Percentiles rank a stretch among this genome's conserved stretches.
phyloP scores from a whole-genome alignment of 2,329 filamentous ascomycete species.

The Huntiella omanensis region DNA sequence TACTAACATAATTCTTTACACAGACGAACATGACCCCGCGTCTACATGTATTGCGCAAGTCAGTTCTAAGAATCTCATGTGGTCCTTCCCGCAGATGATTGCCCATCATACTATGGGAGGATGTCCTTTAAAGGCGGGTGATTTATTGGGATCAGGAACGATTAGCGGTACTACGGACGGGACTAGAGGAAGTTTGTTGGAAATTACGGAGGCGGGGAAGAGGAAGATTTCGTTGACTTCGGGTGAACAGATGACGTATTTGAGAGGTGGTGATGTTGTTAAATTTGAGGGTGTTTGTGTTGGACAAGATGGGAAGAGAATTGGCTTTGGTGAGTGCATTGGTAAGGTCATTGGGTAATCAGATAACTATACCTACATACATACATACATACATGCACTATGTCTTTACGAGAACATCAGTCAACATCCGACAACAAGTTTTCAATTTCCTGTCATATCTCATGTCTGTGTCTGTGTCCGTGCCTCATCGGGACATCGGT shows the following conservation, averaged over 20 bases:
- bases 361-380: too few relatives aligned
- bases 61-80: conserved; percentile 31
- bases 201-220: conserved; percentile 27
- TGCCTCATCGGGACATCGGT: too few relatives aligned
- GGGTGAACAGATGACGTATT: conserved; percentile 23
- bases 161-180: conserved; percentile 22
- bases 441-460: too few relatives aligned
- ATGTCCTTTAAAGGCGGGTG: conserved; percentile 49
- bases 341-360: conserved; percentile 16
- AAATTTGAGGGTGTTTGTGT: conserved; percentile 22
- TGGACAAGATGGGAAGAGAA: conserved; percentile 14
- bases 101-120: conserved; percentile 56
- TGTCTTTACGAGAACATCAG: too few relatives aligned
- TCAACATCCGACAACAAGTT: too few relatives aligned
- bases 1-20: too few relatives aligned
- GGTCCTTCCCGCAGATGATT: conserved; percentile 62
- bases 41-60: conserved; percentile 6
- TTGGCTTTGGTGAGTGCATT: conserved; percentile 27
- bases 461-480: too few relatives aligned
- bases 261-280: conserved; percentile 28
- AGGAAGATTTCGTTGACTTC: conserved; percentile 22
- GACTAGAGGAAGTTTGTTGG: conserved; percentile 26
- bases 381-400: too few relatives aligned
- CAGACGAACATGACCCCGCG: too few relatives aligned
- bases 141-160: conserved; percentile 40